Evolutionary conservation across 148 eudicot species (phyloP), one percentile per base, ranked within the genome.

Genomic region (Mesembryanthemum crystallinum): DNA sequence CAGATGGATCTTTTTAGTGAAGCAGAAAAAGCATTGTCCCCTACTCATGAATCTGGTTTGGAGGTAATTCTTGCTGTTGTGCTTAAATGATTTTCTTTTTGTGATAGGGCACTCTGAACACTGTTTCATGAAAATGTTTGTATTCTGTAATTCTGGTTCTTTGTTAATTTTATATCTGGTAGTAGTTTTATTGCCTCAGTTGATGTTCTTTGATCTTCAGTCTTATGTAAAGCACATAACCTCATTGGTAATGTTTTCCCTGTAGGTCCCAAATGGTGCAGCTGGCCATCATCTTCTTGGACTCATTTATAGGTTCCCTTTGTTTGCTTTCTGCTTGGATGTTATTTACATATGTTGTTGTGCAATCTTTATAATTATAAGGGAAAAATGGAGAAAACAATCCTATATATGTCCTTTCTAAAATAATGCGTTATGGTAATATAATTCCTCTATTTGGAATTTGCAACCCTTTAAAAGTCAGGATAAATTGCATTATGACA

Each of bases 271-370:
- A 42, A 89, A 91, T 87, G 98, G 97, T 66, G 97, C 98, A 74
- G 93, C 98, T 80, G 98, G 98, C 74, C 98, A 92, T 86, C 92
- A 92, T 83, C 98, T 94, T 82, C 97, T 94, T 75, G 98, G 97
- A 77, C 98, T 92, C 69, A 79, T 92, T 75, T 92, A 88, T 82
- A 95, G 99, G 99, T 89, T 79, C 47, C 23, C 32, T 59, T 54
- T 65, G 11, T 61, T 54, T 51, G 33, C 55, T 69, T 55, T 71
- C 60, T 51, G 68, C n/a, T 67, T 64, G 47, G 67, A 20, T 32
- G 25, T 67, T 64, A 30, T 35, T 23, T 76, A 21, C 54, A 23
- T 20, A 12, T 66, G 35, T 76, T 37, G 54, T 35, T 55, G 32
- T 29, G 11, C 45, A 55, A 45, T 45, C 49, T 10, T 45, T 45